Evolutionary conservation across 352 stramenopile genomes (phyloP).

Genomic region (Globisporangium barbulae): DNA sequence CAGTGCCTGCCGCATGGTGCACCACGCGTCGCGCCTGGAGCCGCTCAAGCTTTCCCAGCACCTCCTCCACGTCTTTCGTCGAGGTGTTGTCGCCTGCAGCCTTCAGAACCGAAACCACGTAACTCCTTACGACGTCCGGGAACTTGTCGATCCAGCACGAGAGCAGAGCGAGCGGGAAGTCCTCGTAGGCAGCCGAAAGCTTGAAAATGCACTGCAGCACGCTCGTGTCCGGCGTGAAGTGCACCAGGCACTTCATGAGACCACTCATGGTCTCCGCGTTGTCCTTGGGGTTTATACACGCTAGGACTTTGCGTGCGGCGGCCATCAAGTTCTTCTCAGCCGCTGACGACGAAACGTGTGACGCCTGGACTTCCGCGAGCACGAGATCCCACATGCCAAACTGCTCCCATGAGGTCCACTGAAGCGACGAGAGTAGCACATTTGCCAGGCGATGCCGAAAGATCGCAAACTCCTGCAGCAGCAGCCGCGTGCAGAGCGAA

Average conservation of each 20-base stretch:
- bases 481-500: constrained; percentile 49
- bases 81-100: constrained; percentile 20
- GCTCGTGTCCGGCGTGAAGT: constrained; percentile 58
- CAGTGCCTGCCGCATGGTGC: constrained; percentile 10
- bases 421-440: constrained; percentile 66
- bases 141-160: constrained; percentile 73
- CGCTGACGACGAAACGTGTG: constrained; percentile 18
- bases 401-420: constrained; percentile 85
- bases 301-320: constrained; percentile 72
- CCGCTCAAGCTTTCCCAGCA: constrained; percentile 62
- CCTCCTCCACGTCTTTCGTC: constrained; percentile 45
- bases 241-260: constrained; percentile 71
- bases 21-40: constrained; percentile 38
- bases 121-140: constrained; percentile 48
- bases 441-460: constrained; percentile 69
- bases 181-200: constrained; percentile 52
- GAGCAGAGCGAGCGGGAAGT: constrained; percentile 67
- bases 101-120: constrained; percentile 48
- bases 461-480: constrained; percentile 75
- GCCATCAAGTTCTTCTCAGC: constrained; percentile 55
- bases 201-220: constrained; percentile 80
- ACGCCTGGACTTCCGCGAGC: constrained; percentile 55
- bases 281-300: constrained; percentile 68
- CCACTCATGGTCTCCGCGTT: constrained; percentile 71
- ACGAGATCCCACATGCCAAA: constrained; percentile 80